Evolutionary conservation across 768 basidiomycete species (phyloP), one percentile per base, ranked within the genome.

Genomic region (Leccinum boreale): DNA sequence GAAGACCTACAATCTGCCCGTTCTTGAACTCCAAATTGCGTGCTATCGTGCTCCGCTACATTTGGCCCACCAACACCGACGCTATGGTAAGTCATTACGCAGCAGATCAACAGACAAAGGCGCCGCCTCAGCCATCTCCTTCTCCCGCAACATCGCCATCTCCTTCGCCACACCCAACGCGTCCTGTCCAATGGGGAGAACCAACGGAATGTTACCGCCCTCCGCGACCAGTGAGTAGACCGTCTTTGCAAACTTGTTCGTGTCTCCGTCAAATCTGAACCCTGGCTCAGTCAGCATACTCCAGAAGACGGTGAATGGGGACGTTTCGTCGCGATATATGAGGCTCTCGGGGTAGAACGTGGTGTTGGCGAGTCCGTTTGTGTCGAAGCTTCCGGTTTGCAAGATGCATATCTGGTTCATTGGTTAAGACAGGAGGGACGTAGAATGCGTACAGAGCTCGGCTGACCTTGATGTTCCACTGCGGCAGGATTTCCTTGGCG

Each of bases 391-490:
- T 28, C 67, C 65, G 3, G 59, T 19, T 54, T 66, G 54, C 23
- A 68, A 36, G 33, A 64, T 63, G 47, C 62, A 62, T 39, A 68
- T 58, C 62, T 68, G n/a, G 9, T 28, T 14, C 50, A 10, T n/a
- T 28, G 44, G 23, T 28, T 21, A 7, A 7, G 46, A 26, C 2
- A 24, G 15, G 11, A 28, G 12, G 5, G 35, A 11, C 33, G 23
- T 2, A 5, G 3, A 12, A n/a, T 48, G 11, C 4, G 5, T 21
- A 6, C 36, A 1, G 15, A 15, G 23, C 5, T 3, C 10, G 3
- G 17, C 58, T 23, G 4, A 61, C 61, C 55, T 55, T 61, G 63
- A 78, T 79, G 56, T 79, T 79, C 78, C 79, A 80, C 12, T 63
- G 64, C 1, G 76, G 77, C 17, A 68, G 65, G 44, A 80, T 39